Evolutionary conservation across 306 rosid genomes (phyloP).

Genomic region (Ormosia semicastrata): DNA sequence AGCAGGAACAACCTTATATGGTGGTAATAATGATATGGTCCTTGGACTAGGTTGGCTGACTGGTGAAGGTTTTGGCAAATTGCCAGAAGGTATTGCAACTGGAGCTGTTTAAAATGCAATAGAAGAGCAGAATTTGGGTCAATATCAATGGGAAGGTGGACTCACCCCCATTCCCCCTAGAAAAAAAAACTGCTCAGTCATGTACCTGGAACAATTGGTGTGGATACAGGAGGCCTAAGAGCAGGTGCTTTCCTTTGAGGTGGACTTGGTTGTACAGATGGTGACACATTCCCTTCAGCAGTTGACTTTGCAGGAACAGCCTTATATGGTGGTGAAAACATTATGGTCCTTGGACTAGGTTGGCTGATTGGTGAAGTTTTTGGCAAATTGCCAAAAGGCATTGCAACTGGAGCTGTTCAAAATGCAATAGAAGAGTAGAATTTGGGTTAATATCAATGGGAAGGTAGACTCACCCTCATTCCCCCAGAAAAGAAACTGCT

Average conservation of each 20-base stretch:
- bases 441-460: constrained; percentile 1
- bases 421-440: background rate
- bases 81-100: constrained; percentile 33
- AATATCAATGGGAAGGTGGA: constrained; percentile 14
- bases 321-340: constrained; percentile 35
- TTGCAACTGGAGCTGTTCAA: constrained; percentile 35
- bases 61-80: constrained; percentile 44
- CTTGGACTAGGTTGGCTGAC: constrained; percentile 46
- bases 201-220: constrained; percentile 54
- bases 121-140: background rate
- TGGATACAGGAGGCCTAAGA: constrained; percentile 36
- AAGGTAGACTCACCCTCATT: background rate
- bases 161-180: background rate
- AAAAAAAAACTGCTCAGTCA: background rate
- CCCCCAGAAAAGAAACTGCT: background rate
- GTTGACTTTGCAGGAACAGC: constrained; percentile 44
- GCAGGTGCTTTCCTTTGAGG: constrained; percentile 12
- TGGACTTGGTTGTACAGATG: background rate
- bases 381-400: constrained; percentile 39
- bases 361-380: constrained; percentile 38
- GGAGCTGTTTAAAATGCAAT: constrained; percentile 27
- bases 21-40: constrained; percentile 35
- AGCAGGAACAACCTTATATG: constrained; percentile 34
- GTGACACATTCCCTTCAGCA: constrained; percentile 29
- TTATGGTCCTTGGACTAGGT: constrained; percentile 42